Evolutionary conservation across 768 basidiomycete species (phyloP).

Genomic region (Leucocoprinus leucothites): DNA sequence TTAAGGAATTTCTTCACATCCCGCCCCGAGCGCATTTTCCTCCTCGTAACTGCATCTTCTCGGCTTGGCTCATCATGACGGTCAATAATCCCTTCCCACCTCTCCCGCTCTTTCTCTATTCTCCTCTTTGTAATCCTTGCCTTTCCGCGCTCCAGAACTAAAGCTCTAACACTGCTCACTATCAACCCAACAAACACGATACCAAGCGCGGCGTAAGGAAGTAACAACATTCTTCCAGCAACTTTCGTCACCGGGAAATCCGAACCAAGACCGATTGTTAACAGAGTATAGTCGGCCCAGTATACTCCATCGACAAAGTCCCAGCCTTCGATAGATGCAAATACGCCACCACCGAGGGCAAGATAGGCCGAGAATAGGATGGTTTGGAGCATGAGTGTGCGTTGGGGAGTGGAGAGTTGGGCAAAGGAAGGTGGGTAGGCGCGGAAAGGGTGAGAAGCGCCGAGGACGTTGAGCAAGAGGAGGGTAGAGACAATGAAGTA

Average conservation of each 20-base stretch:
- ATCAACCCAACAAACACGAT: conserved; percentile 36
- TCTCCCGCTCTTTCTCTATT: conserved; percentile 29
- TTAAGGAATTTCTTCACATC: conserved; percentile 9
- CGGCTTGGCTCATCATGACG: neutral
- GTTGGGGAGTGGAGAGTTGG: conserved; percentile 35
- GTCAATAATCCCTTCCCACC: conserved; percentile 18
- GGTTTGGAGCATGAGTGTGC: conserved; percentile 41
- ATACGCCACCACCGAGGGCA: conserved; percentile 35
- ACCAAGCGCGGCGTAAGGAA: conserved; percentile 36
- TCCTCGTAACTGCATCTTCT: conserved; percentile 1
- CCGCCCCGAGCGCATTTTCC: conserved; percentile 8
- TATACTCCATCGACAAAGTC: conserved; percentile 35
- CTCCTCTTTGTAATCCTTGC: conserved; percentile 29
- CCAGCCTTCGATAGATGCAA: conserved; percentile 33
- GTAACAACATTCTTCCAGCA: conserved; percentile 26
- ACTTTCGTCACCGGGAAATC: conserved; percentile 32
- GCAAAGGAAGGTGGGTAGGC: conserved; percentile 35
- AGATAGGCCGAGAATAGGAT: conserved; percentile 36
- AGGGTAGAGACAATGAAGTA: conserved; percentile 29
- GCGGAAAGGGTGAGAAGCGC: conserved; percentile 24
- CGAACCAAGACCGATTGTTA: conserved; percentile 38
- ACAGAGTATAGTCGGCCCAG: conserved; percentile 41
- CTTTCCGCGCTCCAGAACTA: conserved; percentile 36
- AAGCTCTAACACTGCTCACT: conserved; percentile 32
- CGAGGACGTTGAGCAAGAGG: conserved; percentile 24